phyloP scores from a whole-genome alignment of 805 yeast genomes.

The Lipomyces lipofer region DNA sequence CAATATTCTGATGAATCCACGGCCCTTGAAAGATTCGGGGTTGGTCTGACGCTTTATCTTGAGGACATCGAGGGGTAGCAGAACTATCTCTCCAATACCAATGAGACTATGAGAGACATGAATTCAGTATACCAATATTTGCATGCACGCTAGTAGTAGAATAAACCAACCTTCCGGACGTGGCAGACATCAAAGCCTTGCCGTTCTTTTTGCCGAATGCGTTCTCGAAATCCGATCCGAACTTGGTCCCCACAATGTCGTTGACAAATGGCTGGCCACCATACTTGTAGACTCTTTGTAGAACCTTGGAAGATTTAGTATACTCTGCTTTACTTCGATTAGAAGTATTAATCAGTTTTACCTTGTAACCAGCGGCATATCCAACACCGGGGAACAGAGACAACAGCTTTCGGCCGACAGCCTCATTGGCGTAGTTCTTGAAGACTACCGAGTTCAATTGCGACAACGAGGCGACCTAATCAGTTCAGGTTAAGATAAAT shows the following conservation, averaged over 20 bases:
- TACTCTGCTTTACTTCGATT: not conserved
- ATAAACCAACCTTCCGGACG: slow-evolving; percentile 68
- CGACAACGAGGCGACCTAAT: slow-evolving; percentile 56
- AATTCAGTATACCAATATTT: not conserved
- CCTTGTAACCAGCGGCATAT: slow-evolving; percentile 93
- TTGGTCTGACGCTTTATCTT: slow-evolving; percentile 99
- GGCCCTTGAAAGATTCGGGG: slow-evolving; percentile 99
- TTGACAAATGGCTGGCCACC: slow-evolving; percentile 99
- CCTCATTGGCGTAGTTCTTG: slow-evolving; percentile 72
- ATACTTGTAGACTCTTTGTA: slow-evolving; percentile 97
- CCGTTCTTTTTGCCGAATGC: slow-evolving; percentile 92
- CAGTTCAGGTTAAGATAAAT: not conserved
- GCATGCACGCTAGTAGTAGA: not conserved
- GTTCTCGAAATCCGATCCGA: slow-evolving; percentile 66
- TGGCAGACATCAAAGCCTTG: slow-evolving; percentile 93
- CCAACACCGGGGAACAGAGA: slow-evolving; percentile 97
- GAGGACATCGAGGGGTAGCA: slow-evolving; percentile 92
- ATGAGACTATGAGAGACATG: slow-evolving; percentile 53
- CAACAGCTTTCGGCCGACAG: slow-evolving; percentile 67
- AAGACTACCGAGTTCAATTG: slow-evolving; percentile 86
- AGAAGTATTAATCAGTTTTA: slow-evolving; percentile 20
- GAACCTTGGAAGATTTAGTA: slow-evolving; percentile 43
- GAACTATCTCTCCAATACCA: slow-evolving; percentile 96
- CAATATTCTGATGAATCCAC: slow-evolving; percentile 87
- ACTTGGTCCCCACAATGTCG: slow-evolving; percentile 80